phyloP scores from a whole-genome alignment of 106 monocot species.

The Vanilla planifolia region DNA sequence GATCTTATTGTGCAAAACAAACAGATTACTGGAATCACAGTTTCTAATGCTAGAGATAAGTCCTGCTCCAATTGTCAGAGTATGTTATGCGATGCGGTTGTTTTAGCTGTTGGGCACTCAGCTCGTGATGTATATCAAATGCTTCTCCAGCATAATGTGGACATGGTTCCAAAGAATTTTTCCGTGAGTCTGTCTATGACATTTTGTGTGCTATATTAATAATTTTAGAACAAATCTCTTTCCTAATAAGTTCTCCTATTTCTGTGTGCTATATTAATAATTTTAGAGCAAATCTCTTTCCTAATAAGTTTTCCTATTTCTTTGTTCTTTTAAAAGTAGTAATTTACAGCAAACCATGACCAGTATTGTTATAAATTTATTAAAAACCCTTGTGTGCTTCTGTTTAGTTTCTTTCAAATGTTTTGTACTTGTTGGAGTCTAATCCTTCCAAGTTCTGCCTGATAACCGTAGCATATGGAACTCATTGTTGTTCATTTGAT shows the following conservation, averaged over 20 bases:
- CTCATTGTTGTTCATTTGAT: not conserved
- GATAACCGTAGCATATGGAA: not conserved
- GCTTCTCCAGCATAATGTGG: slow-evolving; percentile 65
- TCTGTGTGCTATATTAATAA: too few species aligned
- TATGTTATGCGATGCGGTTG: slow-evolving; percentile 68
- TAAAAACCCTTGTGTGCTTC: too few species aligned
- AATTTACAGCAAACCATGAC: too few species aligned
- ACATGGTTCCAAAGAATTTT: slow-evolving; percentile 82
- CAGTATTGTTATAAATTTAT: too few species aligned
- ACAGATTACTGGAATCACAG: slow-evolving; percentile 56
- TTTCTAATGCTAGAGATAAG: slow-evolving; percentile 42
- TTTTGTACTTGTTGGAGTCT: not conserved
- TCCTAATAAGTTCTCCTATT: too few species aligned
- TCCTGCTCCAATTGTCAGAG: slow-evolving; percentile 28
- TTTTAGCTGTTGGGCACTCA: slow-evolving; percentile 97
- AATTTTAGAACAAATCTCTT: too few species aligned
- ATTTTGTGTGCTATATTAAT: too few species aligned
- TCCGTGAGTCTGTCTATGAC: slow-evolving; percentile 48
- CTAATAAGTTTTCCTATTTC: too few species aligned
- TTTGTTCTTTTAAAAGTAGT: too few species aligned
- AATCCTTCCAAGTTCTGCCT: not conserved
- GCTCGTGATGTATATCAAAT: slow-evolving; percentile 91
- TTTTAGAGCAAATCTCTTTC: too few species aligned
- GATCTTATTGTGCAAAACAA: slow-evolving; percentile 75
- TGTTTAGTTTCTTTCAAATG: too few species aligned